Evolutionary conservation across 2,329 filamentous ascomycete species (phyloP).

Genomic region (Arthrobotrys entomopaga): DNA sequence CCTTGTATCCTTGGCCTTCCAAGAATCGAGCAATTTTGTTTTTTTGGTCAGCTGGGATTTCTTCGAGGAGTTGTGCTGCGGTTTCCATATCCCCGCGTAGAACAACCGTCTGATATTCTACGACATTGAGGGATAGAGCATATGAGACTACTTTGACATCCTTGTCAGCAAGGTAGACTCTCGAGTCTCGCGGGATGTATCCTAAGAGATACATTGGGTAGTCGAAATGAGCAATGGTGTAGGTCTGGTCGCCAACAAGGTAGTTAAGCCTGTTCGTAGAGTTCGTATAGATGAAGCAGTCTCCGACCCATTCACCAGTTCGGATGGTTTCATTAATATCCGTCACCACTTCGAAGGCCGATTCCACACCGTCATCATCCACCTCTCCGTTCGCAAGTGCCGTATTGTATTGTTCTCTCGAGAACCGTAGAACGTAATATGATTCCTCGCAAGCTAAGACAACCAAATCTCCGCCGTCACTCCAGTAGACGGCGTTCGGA

Average conservation of each 20-base stretch:
- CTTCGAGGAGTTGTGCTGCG: conserved; percentile 82
- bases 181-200: conserved; percentile 93
- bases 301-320: conserved; percentile 96
- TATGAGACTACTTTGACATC: conserved; percentile 93
- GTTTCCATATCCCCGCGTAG: conserved; percentile 92
- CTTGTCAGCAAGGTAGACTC: conserved; percentile 94
- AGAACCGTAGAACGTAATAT: conserved; percentile 93
- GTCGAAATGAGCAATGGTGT: conserved; percentile 97
- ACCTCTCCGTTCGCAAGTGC: conserved; percentile 83
- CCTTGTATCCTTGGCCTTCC: conserved; percentile 96
- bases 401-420: conserved; percentile 84
- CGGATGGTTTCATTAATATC: conserved; percentile 76
- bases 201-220: conserved; percentile 93
- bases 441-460: conserved; percentile 92
- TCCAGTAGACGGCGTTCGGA: conserved; percentile 85
- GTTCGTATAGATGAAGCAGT: conserved; percentile 99
- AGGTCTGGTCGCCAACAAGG: conserved; percentile 95
- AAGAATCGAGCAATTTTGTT: conserved; percentile 98
- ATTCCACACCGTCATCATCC: conserved; percentile 91
- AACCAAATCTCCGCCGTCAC: conserved; percentile 92
- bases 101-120: conserved; percentile 97
- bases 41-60: conserved; percentile 89
- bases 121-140: conserved; percentile 85
- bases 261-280: conserved; percentile 96
- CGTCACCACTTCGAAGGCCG: conserved; percentile 94